Evolutionary conservation across 257 asterid genomes (phyloP).

Genomic region (Eustoma russellianum): DNA sequence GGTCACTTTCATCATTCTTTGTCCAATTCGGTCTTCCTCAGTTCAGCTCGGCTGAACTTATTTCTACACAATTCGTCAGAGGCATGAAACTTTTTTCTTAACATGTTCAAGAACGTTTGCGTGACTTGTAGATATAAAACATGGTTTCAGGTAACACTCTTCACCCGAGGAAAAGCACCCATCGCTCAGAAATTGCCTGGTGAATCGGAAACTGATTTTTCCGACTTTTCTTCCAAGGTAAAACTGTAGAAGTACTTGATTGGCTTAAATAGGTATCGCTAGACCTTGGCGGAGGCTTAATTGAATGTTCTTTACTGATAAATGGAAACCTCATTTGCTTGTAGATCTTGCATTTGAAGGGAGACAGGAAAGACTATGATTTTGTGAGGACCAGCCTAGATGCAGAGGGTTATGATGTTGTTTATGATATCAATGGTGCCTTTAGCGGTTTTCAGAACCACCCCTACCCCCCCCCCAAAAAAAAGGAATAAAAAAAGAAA

Average conservation of each 20-base stretch:
- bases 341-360: constrained; percentile 87
- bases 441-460: neutral
- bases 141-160: constrained; percentile 81
- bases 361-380: constrained; percentile 83
- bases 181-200: constrained; percentile 86
- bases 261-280: neutral
- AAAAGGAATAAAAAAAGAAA: no score
- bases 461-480: no score
- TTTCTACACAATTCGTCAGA: no score
- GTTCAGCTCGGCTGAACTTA: no score
- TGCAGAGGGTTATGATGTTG: constrained; percentile 88
- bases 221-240: constrained; percentile 77
- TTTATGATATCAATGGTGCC: constrained; percentile 90
- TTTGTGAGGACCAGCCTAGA: constrained; percentile 84
- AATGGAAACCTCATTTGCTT: neutral
- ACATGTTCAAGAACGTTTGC: no score
- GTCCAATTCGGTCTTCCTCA: no score
- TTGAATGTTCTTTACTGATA: neutral
- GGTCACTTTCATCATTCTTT: no score
- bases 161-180: constrained; percentile 97
- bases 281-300: neutral
- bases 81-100: no score
- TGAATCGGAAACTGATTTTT: constrained; percentile 67
- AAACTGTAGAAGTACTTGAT: neutral
- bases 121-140: no score